Conservation (phyloP, 1,284 basidiomycete species). For the Boletus sp. region DNA sequence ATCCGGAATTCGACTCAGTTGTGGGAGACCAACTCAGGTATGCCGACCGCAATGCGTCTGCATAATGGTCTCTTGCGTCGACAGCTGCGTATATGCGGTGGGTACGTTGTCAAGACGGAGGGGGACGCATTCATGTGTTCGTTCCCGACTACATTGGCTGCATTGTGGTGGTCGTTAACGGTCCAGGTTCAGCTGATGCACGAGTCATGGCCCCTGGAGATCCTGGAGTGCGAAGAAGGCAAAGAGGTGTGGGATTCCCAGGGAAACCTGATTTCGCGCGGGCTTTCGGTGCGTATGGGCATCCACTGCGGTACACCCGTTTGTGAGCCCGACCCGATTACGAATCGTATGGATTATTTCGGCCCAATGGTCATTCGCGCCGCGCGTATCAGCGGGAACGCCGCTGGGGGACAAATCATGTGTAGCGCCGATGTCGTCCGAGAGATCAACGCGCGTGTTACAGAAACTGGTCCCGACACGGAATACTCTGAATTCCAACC, state of each 20-base stretch:
- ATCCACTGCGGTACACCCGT: conserved; percentile 93
- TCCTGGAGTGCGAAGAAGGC: conserved; percentile 92
- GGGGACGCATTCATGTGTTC: conserved; percentile 99
- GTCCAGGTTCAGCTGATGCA: conserved; percentile 87
- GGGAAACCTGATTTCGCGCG: conserved; percentile 80
- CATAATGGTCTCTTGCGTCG: conserved; percentile 91
- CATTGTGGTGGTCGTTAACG: conserved; percentile 90
- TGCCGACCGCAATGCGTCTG: conserved; percentile 93
- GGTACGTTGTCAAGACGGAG: conserved; percentile 99
- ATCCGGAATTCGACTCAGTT: conserved; percentile 97
- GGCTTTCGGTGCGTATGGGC: conserved; percentile 96
- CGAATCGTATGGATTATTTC: conserved; percentile 97
- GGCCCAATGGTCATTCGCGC: conserved; percentile 94
- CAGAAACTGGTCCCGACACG: conserved; percentile 58
- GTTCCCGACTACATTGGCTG: conserved; percentile 88
- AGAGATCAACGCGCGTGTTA: conserved; percentile 73
- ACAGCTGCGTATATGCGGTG: conserved; percentile 88
- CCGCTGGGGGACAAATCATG: conserved; percentile 95
- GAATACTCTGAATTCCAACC: conserved; percentile 62
- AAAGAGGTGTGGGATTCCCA: conserved; percentile 76
- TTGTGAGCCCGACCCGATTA: conserved; percentile 94
- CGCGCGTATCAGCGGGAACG: conserved; percentile 82
- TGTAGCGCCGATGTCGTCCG: conserved; percentile 88
- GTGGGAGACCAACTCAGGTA: conserved; percentile 97
- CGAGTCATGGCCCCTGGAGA: conserved; percentile 94